Percentiles rank a stretch among this genome's conserved stretches.
phyloP scores from a whole-genome alignment of 2,329 filamentous ascomycete species.

The Huntiella omanensis region DNA sequence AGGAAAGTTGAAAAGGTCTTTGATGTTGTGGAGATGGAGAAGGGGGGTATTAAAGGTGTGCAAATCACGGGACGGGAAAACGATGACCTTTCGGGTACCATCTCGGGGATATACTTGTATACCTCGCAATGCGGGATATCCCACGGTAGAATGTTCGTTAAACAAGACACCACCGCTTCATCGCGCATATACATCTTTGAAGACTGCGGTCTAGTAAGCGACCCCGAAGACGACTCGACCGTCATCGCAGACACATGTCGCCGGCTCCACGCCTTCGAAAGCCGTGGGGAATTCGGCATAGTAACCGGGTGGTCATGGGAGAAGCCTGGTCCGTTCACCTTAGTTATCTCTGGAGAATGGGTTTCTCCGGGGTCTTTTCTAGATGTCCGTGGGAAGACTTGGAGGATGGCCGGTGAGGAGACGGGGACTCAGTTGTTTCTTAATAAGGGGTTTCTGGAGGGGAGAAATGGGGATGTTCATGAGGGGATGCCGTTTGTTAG shows the following conservation, averaged over 20 bases:
- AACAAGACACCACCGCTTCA: not conserved
- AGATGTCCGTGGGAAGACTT: too few species aligned
- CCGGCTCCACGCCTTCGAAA: slow-evolving; percentile 9
- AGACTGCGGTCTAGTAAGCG: slow-evolving; percentile 7
- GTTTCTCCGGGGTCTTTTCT: too few species aligned
- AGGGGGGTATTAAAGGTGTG: too few species aligned
- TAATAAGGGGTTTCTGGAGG: too few species aligned
- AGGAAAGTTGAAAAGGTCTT: not conserved
- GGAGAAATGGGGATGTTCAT: too few species aligned
- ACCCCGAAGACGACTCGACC: slow-evolving; percentile 7
- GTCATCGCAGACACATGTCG: slow-evolving; percentile 10
- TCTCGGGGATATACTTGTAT: slow-evolving; percentile 2
- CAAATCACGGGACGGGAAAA: not conserved
- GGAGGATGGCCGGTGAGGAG: too few species aligned
- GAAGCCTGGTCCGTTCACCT: too few species aligned
- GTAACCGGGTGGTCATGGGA: slow-evolving; percentile 4
- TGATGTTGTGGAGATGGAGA: not conserved
- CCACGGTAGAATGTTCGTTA: slow-evolving; percentile 3
- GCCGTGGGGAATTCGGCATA: not conserved
- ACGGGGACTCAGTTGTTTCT: too few species aligned
- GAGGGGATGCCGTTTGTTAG: too few species aligned
- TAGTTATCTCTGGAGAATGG: too few species aligned
- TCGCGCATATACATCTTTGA: slow-evolving; percentile 9
- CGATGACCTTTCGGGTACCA: not conserved
- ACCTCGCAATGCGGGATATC: slow-evolving; percentile 9